Conservation (phyloP, 2,329 filamentous ascomycete genomes). For the Neoscytalidium dimidiatum region DNA sequence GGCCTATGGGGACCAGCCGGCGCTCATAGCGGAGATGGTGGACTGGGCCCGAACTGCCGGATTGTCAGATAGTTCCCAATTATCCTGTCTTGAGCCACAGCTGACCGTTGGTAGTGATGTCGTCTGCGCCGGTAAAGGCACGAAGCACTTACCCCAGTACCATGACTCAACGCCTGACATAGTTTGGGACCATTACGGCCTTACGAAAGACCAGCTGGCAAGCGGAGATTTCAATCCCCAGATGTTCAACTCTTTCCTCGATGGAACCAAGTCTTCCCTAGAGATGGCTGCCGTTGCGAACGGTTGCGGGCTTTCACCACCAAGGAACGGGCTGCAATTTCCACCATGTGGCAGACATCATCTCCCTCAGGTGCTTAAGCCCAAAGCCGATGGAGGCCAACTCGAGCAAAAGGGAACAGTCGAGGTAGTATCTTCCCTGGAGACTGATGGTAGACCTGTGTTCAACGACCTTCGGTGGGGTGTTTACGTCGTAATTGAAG, state of each 20-base stretch:
- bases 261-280: slow-evolving; percentile 51
- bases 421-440: slow-evolving; percentile 49
- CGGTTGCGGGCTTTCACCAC: slow-evolving; percentile 45
- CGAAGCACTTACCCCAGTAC: slow-evolving; percentile 49
- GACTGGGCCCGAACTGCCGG: slow-evolving; percentile 49
- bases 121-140: slow-evolving; percentile 49
- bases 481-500: slow-evolving; percentile 49
- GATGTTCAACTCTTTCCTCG: slow-evolving; percentile 53
- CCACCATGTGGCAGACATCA: slow-evolving; percentile 48
- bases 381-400: slow-evolving; percentile 44
- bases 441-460: slow-evolving; percentile 44
- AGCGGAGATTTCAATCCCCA: slow-evolving; percentile 49
- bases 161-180: slow-evolving; percentile 51
- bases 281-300: slow-evolving; percentile 54
- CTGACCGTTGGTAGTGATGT: slow-evolving; percentile 30
- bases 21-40: slow-evolving; percentile 46
- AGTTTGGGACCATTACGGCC: slow-evolving; percentile 50
- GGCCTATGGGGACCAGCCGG: slow-evolving; percentile 50
- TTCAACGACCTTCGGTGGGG: slow-evolving; percentile 47
- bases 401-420: slow-evolving; percentile 46
- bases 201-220: slow-evolving; percentile 47
- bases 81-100: too few species aligned
- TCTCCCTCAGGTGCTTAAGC: slow-evolving; percentile 44
- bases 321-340: slow-evolving; percentile 44
- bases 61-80: slow-evolving; percentile 27